Base-by-base conservation (phyloP, 2,329 filamentous ascomycete species). In the Exophiala lecanii-corni region DNA sequence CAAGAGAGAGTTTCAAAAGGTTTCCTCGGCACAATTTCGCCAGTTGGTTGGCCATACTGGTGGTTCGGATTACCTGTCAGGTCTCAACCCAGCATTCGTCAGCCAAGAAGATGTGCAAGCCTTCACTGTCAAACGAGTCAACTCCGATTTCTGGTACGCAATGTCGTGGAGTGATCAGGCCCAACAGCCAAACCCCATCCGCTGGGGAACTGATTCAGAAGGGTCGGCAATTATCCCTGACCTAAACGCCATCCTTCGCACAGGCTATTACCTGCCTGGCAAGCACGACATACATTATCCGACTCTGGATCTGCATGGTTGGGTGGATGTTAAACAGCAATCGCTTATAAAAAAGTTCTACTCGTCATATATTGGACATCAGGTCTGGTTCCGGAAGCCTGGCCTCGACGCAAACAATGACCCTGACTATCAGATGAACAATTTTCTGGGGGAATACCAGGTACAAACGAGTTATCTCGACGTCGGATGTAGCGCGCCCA, bases 251-350 rank as follows among this genome's bases (percentile, higher is more conserved):
- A 17, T 45, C 19, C 13, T 45, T 32, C 30, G 30, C 5, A 32
- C 30, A 32, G 30, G 30, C n/a, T 32, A 32, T 16, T 13, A 13
- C 30, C 5, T 13, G 6, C 30, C 30, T 16, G n/a, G n/a, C n/a
- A 32, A 13, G 6, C 17, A 13, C 5, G 30, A 32, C 30, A 32
- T 13, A 5, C 30, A 32, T 13, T 13, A 13, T 32, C 30, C 30
- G n/a, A 32, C 5, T 26, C 30, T 32, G 7, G 31, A 28, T 17
- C 39, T 21, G 9, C 42, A 41, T 15, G 43, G 43, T 16, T 46
- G 43, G 43, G 39, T 42, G 12, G 26, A 46, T 13, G 39, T 42
- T 20, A 33, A 31, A 3, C 23, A 31, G 19, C 43, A 46, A 34
- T 46, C 43, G 13, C 39, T 25, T 7, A 18, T 40, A 15, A 2